phyloP scores from a whole-genome alignment of 257 asterid genomes.

The Datura wrightii region DNA sequence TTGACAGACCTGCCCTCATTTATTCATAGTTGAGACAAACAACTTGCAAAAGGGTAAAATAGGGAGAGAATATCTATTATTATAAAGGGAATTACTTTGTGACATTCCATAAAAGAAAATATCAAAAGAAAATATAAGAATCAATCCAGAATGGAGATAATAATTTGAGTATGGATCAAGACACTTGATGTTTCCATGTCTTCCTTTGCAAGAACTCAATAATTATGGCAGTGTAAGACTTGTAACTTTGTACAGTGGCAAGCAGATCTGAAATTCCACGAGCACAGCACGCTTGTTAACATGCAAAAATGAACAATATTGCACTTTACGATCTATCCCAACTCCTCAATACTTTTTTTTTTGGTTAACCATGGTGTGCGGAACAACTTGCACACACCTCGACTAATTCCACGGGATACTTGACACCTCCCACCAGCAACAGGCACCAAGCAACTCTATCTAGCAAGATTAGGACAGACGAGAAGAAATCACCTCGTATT shows the following conservation, averaged over 20 bases:
- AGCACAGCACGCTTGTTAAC: not conserved
- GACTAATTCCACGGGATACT: too few relatives aligned
- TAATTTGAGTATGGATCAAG: not conserved
- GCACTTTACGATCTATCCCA: not conserved
- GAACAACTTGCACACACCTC: too few relatives aligned
- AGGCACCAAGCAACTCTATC: too few relatives aligned
- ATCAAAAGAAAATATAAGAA: not conserved
- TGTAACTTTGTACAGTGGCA: not conserved
- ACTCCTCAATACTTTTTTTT: not conserved
- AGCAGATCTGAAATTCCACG: not conserved
- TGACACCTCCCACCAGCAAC: too few relatives aligned
- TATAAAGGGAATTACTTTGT: not conserved
- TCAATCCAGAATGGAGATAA: not conserved
- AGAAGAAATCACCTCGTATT: too few relatives aligned
- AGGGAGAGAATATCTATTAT: not conserved
- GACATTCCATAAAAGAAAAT: not conserved
- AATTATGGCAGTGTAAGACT: not conserved
- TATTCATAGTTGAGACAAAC: not conserved
- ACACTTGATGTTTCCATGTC: not conserved
- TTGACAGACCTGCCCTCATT: not conserved
- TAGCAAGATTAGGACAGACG: too few relatives aligned
- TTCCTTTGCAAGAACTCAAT: conserved; percentile 1
- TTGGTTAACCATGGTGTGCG: too few relatives aligned
- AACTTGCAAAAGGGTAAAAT: not conserved
- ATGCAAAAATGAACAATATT: not conserved